These are phyloP conservation scores for Macrocybe gigantea DNA, from an alignment of 768 basidiomycete species.

Conservation along the genomic window DNA sequence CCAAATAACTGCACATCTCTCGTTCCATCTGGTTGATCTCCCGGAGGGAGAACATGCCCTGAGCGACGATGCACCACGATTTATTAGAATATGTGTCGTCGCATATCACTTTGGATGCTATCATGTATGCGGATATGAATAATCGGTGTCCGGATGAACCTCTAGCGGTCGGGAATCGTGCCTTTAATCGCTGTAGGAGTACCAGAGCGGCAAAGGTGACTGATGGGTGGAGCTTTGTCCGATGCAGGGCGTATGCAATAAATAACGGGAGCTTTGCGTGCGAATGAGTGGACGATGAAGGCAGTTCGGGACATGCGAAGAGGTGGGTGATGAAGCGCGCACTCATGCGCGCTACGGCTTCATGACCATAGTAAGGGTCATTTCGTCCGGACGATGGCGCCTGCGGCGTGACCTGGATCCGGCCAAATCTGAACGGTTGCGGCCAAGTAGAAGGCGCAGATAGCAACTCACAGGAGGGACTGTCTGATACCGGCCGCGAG, in stretches of 20 bases:
- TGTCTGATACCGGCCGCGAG: conserved; percentile 13
- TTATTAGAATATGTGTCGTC: conserved; percentile 95
- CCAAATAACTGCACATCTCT: conserved; percentile 88
- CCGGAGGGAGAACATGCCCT: conserved; percentile 77
- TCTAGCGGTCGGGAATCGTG: conserved; percentile 85
- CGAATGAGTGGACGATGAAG: conserved; percentile 50
- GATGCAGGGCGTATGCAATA: conserved; percentile 83
- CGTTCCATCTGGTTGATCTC: conserved; percentile 98
- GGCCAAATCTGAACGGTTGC: background rate
- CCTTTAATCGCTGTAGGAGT: conserved; percentile 79
- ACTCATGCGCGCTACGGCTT: conserved; percentile 60
- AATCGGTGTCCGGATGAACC: conserved; percentile 88
- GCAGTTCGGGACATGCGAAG: conserved; percentile 81
- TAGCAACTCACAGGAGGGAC: conserved; percentile 9
- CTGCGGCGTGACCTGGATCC: conserved; percentile 10
- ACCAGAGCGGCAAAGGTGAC: conserved; percentile 66
- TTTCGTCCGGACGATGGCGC: conserved; percentile 19
- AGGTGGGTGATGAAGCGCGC: conserved; percentile 80
- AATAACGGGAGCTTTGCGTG: conserved; percentile 68
- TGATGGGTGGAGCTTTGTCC: conserved; percentile 65
- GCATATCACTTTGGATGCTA: conserved; percentile 87
- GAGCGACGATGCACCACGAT: conserved; percentile 87
- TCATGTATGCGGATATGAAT: conserved; percentile 92
- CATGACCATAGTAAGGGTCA: conserved; percentile 75
- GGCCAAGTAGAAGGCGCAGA: background rate